phyloP scores from a whole-genome alignment of 1,284 basidiomycete genomes.

The Malassezia arunalokei region DNA sequence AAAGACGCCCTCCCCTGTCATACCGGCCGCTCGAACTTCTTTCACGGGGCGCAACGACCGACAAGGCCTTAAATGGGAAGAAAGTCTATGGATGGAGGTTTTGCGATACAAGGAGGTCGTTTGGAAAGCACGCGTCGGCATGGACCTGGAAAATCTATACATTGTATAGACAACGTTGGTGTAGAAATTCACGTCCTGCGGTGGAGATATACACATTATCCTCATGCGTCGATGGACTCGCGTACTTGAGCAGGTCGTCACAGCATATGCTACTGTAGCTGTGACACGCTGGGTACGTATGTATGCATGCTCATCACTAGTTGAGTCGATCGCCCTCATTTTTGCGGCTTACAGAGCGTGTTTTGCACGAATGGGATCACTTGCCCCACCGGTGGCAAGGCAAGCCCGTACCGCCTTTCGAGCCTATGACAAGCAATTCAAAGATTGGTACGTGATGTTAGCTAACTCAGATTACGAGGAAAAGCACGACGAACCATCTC shows the following conservation, averaged over 20 bases:
- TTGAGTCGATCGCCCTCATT: slow-evolving; percentile 7
- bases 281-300: slow-evolving; percentile 11
- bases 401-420: slow-evolving; percentile 6
- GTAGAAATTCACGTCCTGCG: background rate
- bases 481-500: slow-evolving; percentile 13
- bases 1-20: background rate
- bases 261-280: background rate
- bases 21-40: background rate
- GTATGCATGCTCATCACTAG: background rate
- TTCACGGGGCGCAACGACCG: background rate
- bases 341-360: slow-evolving; percentile 8
- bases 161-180: background rate
- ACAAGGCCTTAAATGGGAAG: slow-evolving; percentile 6
- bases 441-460: background rate
- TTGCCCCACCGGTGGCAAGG: slow-evolving; percentile 9
- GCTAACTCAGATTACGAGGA: slow-evolving; percentile 9
- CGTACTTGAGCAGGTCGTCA: slow-evolving; percentile 6
- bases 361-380: slow-evolving; percentile 14
- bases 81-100: slow-evolving; percentile 12
- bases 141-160: slow-evolving; percentile 7
- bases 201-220: background rate
- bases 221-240: background rate
- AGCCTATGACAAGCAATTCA: background rate
- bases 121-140: slow-evolving; percentile 12
- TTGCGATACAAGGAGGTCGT: slow-evolving; percentile 13